Evolutionary conservation across 208 protist genomes (phyloP).

Genomic region (Leishmania braziliensis): DNA sequence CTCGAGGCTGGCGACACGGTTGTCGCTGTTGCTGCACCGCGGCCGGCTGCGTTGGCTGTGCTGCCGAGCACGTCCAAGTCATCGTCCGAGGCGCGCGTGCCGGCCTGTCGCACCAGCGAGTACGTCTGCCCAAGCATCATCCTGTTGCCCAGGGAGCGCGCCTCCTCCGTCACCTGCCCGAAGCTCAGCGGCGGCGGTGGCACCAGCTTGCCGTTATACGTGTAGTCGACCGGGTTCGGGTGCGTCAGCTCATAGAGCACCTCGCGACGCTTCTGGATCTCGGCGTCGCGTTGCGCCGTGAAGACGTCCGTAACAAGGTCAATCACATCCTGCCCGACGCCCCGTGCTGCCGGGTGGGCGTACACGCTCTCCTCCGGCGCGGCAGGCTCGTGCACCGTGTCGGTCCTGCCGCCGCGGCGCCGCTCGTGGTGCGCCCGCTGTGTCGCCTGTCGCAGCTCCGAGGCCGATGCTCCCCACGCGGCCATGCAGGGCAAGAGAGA

Average conservation of each 20-base stretch:
- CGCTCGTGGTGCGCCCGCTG: not conserved
- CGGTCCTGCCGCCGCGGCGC: not conserved
- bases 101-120: constrained; percentile 71
- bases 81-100: constrained; percentile 43
- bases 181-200: constrained; percentile 89
- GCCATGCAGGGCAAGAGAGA: constrained; percentile 32
- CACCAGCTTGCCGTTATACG: constrained; percentile 83
- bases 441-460: constrained; percentile 10
- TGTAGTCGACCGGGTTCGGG: constrained; percentile 83
- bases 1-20: constrained; percentile 19
- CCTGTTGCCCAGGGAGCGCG: constrained; percentile 58
- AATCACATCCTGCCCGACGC: constrained; percentile 78
- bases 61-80: constrained; percentile 10
- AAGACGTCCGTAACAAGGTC: constrained; percentile 89
- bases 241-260: constrained; percentile 88
- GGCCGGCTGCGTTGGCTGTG: not conserved
- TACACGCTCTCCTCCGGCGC: constrained; percentile 29
- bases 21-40: not conserved
- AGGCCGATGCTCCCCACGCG: not conserved
- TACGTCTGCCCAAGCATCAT: constrained; percentile 82
- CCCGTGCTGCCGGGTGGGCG: constrained; percentile 58
- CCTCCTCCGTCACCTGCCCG: constrained; percentile 77
- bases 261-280: constrained; percentile 57
- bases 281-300: constrained; percentile 59
- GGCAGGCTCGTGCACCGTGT: not conserved